Conservation (phyloP, 306 rosid species). For the Glycine soja region DNA sequence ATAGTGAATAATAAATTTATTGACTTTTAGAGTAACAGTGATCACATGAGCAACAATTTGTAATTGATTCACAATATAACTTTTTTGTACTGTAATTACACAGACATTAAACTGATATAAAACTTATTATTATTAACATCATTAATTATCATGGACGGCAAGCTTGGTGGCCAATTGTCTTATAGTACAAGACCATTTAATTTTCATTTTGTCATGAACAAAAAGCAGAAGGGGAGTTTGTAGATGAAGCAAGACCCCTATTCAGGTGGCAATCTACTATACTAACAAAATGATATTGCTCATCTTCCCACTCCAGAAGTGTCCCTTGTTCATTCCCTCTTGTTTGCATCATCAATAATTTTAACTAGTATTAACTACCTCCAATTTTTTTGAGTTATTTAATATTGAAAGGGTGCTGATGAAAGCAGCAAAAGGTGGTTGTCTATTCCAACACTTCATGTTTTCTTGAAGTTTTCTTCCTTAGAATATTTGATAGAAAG, state of each 20-base stretch:
- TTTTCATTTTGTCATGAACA: conserved; percentile 7
- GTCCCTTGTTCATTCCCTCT: conserved; percentile 31
- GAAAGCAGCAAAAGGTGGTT: too few species aligned
- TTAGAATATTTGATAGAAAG: too few species aligned
- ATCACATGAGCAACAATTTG: not conserved
- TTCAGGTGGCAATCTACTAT: conserved; percentile 7
- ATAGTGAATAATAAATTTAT: not conserved
- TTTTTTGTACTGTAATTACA: not conserved
- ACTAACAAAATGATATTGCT: not conserved
- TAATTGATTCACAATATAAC: not conserved
- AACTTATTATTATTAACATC: conserved; percentile 14
- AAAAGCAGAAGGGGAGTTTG: not conserved
- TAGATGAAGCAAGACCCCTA: conserved; percentile 9
- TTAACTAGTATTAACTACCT: too few species aligned
- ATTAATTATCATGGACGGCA: conserved; percentile 48
- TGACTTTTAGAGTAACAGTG: not conserved
- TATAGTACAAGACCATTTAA: conserved; percentile 1
- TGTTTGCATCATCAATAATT: not conserved
- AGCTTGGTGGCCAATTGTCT: conserved; percentile 39
- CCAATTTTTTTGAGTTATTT: too few species aligned
- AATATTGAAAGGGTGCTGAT: too few species aligned
- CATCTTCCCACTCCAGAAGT: not conserved
- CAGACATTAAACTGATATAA: conserved; percentile 42
- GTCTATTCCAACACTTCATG: too few species aligned
- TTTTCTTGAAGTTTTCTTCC: too few species aligned